phyloP scores from a whole-genome alignment of 2,329 filamentous ascomycete genomes.

The Penicillium expansum region DNA sequence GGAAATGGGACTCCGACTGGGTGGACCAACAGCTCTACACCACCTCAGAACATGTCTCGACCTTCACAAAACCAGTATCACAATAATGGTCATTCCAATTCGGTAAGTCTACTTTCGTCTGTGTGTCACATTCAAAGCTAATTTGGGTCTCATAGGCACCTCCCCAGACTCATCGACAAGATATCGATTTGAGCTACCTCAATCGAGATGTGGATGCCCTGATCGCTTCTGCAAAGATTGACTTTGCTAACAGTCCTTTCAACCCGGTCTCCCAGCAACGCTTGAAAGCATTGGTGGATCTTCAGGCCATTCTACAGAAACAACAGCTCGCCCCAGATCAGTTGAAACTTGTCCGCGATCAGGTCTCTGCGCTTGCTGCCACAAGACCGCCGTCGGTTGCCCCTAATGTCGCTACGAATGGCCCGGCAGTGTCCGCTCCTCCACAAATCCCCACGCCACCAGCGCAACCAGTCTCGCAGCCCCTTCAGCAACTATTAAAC shows the following conservation, averaged over 20 bases:
- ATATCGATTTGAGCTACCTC: constrained; percentile 64
- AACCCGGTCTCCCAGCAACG: constrained; percentile 74
- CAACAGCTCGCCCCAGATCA: constrained; percentile 77
- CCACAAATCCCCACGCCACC: constrained; percentile 44
- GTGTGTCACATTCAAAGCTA: neutral
- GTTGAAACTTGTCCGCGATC: constrained; percentile 77
- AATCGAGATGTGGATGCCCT: constrained; percentile 79
- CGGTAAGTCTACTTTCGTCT: constrained; percentile 10
- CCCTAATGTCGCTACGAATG: constrained; percentile 16
- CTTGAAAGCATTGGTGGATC: constrained; percentile 78
- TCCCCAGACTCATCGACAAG: constrained; percentile 37
- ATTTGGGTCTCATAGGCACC: constrained; percentile 27
- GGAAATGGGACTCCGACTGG: constrained; percentile 55
- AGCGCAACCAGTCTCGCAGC: constrained; percentile 34
- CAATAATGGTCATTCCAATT: constrained; percentile 31
- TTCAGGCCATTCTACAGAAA: constrained; percentile 75
- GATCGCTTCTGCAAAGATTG: constrained; percentile 68
- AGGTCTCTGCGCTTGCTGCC: constrained; percentile 72
- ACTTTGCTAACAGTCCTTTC: constrained; percentile 72
- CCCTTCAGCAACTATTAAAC: constrained; percentile 41
- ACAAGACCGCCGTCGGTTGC: constrained; percentile 23
- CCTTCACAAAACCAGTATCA: constrained; percentile 26
- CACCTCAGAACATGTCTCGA: constrained; percentile 38
- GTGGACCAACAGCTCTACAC: constrained; percentile 70
- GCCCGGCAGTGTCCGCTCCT: constrained; percentile 30